Percentiles rank a stretch among this genome's conserved stretches.
phyloP scores from a whole-genome alignment of 2,329 filamentous ascomycete species.

The Beauveria asiatica region DNA sequence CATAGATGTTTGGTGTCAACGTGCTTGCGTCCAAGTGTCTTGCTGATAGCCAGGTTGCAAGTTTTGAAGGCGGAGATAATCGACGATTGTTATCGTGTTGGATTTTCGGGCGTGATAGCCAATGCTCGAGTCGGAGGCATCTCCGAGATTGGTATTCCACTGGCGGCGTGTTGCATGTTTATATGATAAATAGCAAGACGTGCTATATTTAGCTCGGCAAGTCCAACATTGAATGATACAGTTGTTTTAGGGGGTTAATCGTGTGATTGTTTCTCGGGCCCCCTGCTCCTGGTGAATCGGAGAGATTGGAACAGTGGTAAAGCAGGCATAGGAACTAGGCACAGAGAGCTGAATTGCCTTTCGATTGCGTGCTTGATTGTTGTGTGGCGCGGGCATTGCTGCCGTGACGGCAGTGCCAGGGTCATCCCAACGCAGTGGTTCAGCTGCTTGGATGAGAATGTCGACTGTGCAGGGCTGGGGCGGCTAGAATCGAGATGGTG shows the following conservation, averaged over 20 bases:
- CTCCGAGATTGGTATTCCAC: not conserved
- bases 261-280: too few species aligned
- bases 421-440: not conserved
- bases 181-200: not conserved
- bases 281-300: too few species aligned
- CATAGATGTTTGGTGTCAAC: not conserved
- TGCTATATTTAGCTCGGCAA: not conserved
- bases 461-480: not conserved
- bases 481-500: constrained; percentile 4
- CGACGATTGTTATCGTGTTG: not conserved
- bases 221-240: not conserved
- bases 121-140: not conserved
- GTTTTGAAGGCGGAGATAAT: not conserved
- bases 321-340: too few species aligned
- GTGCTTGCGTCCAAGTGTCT: not conserved
- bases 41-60: not conserved
- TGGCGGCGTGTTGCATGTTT: not conserved
- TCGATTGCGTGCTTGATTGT: not conserved
- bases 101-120: not conserved
- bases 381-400: not conserved
- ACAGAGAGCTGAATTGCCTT: too few species aligned
- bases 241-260: too few species aligned
- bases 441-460: not conserved
- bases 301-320: too few species aligned
- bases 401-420: too few species aligned